Percentiles rank a stretch among this genome's conserved stretches.
Evolutionary conservation across 495 filamentous ascomycete genomes (phyloP).

Genomic region (Rostrohypoxylon terebratum): DNA sequence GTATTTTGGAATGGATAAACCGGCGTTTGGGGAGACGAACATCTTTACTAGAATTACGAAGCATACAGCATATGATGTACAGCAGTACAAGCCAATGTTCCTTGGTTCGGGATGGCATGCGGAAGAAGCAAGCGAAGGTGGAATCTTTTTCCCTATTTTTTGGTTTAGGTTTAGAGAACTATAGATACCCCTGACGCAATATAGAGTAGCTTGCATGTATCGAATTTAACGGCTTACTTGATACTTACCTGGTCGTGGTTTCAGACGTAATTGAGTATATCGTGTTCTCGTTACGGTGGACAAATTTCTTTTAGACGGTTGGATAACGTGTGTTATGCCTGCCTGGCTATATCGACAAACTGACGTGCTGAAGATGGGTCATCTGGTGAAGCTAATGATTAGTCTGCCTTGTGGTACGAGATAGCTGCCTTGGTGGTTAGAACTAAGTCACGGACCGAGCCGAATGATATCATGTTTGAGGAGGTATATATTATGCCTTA

Average conservation of each 20-base stretch:
- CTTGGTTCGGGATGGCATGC: slow-evolving; percentile 21
- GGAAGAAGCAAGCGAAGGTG: not conserved
- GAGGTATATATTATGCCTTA: not conserved
- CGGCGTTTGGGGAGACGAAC: slow-evolving; percentile 22
- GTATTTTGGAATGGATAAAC: slow-evolving; percentile 1
- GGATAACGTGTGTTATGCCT: not conserved
- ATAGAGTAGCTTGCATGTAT: slow-evolving; percentile 25
- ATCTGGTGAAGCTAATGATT: not conserved
- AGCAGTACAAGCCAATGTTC: slow-evolving; percentile 2
- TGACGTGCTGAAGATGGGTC: not conserved
- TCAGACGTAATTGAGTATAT: not conserved
- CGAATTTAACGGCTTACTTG: slow-evolving; percentile 31
- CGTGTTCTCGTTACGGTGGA: not conserved
- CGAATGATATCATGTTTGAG: not conserved
- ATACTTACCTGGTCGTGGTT: not conserved
- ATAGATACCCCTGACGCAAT: slow-evolving; percentile 46
- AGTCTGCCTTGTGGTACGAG: not conserved
- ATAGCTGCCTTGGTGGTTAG: not conserved
- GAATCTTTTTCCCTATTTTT: slow-evolving; percentile 17
- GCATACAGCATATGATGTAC: slow-evolving; percentile 16
- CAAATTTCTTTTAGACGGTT: not conserved
- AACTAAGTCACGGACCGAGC: not conserved
- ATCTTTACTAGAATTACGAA: slow-evolving; percentile 21
- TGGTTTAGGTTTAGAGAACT: slow-evolving; percentile 14
- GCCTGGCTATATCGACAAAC: not conserved